These are phyloP conservation scores for Pistacia vera DNA, from an alignment of 345 rosid species.

Conservation along the genomic window DNA sequence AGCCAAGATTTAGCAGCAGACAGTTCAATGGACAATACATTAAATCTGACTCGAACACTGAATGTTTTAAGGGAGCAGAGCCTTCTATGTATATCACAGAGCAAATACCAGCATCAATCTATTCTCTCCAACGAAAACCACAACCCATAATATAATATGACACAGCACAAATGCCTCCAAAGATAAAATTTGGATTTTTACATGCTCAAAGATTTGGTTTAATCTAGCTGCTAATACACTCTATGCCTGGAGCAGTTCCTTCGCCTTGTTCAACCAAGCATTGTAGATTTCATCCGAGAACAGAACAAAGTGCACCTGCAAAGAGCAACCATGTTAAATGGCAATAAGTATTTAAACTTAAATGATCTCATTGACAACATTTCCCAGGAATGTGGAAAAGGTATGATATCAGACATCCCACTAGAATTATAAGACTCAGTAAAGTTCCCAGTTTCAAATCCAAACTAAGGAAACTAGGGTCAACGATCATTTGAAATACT, in stretches of 20 bases:
- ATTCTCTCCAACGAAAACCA: background rate
- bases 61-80: too few species aligned
- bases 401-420: too few species aligned
- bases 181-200: background rate
- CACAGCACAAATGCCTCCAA: background rate
- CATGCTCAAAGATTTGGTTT: background rate
- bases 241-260: constrained; percentile 45
- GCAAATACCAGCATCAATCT: background rate
- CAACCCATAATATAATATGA: background rate
- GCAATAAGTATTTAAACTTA: background rate
- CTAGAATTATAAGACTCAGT: too few species aligned
- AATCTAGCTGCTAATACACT: background rate
- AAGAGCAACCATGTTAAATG: constrained; percentile 2
- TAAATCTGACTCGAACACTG: too few species aligned
- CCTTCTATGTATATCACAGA: background rate
- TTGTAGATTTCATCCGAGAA: constrained; percentile 56
- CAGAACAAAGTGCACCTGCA: constrained; percentile 83
- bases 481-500: background rate
- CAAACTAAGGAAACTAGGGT: too few species aligned
- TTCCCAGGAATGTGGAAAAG: background rate
- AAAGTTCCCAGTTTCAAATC: background rate
- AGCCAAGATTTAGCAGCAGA: background rate
- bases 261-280: constrained; percentile 73
- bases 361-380: background rate
- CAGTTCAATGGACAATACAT: background rate